Percentiles rank a stretch among this genome's conserved stretches.
These are phyloP conservation scores for Colletotrichum endophyticum DNA, from an alignment of 2,329 filamentous ascomycete species.

Conservation along the genomic window DNA sequence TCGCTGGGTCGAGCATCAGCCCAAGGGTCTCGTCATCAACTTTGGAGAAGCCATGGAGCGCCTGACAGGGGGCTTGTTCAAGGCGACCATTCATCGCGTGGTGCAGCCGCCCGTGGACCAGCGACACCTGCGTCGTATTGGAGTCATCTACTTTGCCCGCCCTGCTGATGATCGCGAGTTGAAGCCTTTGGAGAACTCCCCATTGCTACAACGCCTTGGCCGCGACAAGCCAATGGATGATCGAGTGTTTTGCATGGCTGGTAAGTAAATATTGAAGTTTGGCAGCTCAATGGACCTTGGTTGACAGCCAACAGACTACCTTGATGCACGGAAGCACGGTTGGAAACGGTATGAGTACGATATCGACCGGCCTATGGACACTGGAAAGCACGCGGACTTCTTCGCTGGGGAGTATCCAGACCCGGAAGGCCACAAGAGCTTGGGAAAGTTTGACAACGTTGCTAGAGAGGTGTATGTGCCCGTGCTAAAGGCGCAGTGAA, in stretches of 20 bases:
- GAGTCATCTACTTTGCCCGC: constrained; percentile 43
- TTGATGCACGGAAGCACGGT: constrained; percentile 32
- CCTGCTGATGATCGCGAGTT: constrained; percentile 32
- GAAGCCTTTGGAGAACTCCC: constrained; percentile 35
- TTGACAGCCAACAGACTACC: constrained; percentile 26
- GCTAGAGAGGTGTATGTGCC: background rate
- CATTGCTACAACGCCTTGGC: constrained; percentile 34
- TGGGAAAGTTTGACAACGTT: background rate
- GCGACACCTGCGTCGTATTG: constrained; percentile 35
- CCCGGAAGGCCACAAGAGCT: background rate
- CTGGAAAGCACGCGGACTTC: background rate
- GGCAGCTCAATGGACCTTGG: background rate
- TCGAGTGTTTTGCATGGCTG: background rate
- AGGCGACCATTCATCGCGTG: constrained; percentile 34
- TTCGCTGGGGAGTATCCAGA: background rate
- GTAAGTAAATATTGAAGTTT: background rate
- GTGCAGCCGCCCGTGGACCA: constrained; percentile 37
- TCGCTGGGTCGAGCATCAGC: background rate
- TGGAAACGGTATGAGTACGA: constrained; percentile 31
- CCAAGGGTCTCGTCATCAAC: constrained; percentile 40
- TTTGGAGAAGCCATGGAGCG: constrained; percentile 35
- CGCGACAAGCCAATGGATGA: constrained; percentile 21
- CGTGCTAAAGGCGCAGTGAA: background rate
- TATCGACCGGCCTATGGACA: constrained; percentile 19
- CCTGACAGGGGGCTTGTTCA: constrained; percentile 31